Percentiles rank a stretch among this genome's conserved stretches.
Evolutionary conservation across 176 grass and related monocot species (phyloP).

Genomic region (Aegilops bicornis): DNA sequence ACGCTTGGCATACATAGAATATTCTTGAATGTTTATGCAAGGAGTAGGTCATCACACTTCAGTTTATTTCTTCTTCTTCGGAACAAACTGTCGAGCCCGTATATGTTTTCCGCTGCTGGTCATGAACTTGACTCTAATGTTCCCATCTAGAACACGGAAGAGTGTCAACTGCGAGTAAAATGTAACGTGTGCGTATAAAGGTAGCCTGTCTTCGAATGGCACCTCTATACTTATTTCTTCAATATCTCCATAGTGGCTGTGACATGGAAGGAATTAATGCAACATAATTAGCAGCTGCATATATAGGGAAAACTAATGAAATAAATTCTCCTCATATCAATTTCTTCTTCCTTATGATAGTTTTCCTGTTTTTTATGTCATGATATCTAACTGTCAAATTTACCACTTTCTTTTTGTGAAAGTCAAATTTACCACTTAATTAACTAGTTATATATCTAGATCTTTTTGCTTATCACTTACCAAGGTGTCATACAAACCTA

Average conservation of each 20-base stretch:
- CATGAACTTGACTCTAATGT: conserved; percentile 42
- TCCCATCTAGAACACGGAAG: conserved; percentile 31
- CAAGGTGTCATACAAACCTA: not conserved
- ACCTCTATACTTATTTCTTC: conserved; percentile 50
- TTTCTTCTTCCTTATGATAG: not conserved
- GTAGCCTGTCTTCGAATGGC: conserved; percentile 19
- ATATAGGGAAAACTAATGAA: not conserved
- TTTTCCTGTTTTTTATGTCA: not conserved
- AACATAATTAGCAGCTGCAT: not conserved
- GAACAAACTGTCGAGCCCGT: conserved; percentile 64
- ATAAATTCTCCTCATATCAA: not conserved
- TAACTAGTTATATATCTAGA: not conserved
- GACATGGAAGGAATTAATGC: not conserved
- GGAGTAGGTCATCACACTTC: not conserved
- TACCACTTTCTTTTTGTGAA: not conserved
- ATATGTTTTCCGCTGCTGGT: conserved; percentile 49
- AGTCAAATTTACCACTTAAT: not conserved
- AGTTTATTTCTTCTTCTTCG: conserved; percentile 34
- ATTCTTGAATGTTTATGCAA: not conserved
- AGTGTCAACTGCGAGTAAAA: conserved; percentile 44
- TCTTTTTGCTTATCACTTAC: not conserved
- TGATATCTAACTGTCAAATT: not conserved
- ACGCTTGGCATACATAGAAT: not conserved
- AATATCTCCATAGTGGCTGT: conserved; percentile 36
- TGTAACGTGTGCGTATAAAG: conserved; percentile 54